These are phyloP conservation scores for Citrullus mucosospermus DNA, from an alignment of 306 rosid genomes.

Conservation along the genomic window DNA sequence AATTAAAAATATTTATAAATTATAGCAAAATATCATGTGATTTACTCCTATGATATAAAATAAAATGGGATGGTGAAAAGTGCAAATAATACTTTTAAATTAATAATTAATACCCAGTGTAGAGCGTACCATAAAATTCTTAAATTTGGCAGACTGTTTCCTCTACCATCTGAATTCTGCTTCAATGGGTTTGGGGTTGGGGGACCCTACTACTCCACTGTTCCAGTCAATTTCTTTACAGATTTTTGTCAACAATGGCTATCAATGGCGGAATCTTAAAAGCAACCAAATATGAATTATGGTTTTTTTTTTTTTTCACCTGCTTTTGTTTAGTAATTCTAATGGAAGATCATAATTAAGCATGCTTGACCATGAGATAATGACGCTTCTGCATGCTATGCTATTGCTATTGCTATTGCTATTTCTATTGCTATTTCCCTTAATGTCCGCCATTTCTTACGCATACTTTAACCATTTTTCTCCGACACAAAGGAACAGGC, in stretches of 20 bases:
- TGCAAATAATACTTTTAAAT: too few species aligned
- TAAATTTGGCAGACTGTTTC: neutral
- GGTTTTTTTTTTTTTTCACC: neutral
- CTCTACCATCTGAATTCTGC: neutral
- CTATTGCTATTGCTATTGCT: neutral
- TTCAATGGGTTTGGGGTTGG: neutral
- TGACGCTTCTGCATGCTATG: neutral
- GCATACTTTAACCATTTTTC: neutral
- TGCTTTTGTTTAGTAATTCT: neutral
- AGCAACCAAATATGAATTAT: neutral
- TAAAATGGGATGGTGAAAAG: too few species aligned
- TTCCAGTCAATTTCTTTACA: neutral
- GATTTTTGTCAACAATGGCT: neutral
- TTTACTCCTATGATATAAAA: too few species aligned
- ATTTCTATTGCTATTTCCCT: neutral
- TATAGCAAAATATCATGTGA: too few species aligned
- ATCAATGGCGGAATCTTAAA: conserved; percentile 4
- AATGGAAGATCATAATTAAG: neutral
- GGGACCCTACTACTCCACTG: neutral
- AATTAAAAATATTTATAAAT: too few species aligned
- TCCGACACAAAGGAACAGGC: neutral
- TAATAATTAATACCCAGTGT: neutral
- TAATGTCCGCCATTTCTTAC: neutral
- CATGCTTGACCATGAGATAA: conserved; percentile 2
- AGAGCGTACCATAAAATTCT: neutral